A percentile compares a stretch with the other conserved stretches of the same genome.
These are phyloP conservation scores for Royoungia palumana DNA, from an alignment of 768 basidiomycete species.

Conservation along the genomic window DNA sequence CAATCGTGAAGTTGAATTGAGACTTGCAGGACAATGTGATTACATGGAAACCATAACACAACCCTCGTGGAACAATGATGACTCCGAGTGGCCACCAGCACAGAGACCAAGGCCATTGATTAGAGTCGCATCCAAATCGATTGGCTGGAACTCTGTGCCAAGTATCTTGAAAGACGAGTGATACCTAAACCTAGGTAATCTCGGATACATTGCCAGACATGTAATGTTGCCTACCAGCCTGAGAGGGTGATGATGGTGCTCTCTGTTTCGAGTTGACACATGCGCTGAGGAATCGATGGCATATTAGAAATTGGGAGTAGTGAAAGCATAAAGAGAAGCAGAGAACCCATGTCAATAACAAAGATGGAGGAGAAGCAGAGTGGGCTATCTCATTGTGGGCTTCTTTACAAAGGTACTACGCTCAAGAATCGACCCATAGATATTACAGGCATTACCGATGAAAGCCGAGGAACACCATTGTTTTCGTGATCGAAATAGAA, in stretches of 20 bases:
- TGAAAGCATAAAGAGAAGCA: constrained; percentile 7
- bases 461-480: background rate
- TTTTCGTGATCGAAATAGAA: too few relatives aligned
- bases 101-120: constrained; percentile 54
- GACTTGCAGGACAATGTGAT: constrained; percentile 48
- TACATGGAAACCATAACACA: constrained; percentile 54
- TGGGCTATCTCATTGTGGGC: too few relatives aligned
- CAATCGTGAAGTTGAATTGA: constrained; percentile 42
- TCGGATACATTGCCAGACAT: background rate
- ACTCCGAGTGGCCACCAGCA: constrained; percentile 45
- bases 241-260: constrained; percentile 44
- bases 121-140: constrained; percentile 39
- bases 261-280: constrained; percentile 17
- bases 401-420: constrained; percentile 2
- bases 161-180: constrained; percentile 27
- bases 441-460: background rate
- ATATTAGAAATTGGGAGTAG: constrained; percentile 7
- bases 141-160: constrained; percentile 5
- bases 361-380: too few relatives aligned
- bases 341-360: constrained; percentile 5
- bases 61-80: constrained; percentile 38
- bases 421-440: background rate
- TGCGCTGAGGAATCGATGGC: constrained; percentile 8
- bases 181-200: constrained; percentile 31
- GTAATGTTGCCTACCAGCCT: too few relatives aligned